Evolutionary conservation across 1,284 basidiomycete genomes (phyloP).

Genomic region (Malassezia slooffiae): DNA sequence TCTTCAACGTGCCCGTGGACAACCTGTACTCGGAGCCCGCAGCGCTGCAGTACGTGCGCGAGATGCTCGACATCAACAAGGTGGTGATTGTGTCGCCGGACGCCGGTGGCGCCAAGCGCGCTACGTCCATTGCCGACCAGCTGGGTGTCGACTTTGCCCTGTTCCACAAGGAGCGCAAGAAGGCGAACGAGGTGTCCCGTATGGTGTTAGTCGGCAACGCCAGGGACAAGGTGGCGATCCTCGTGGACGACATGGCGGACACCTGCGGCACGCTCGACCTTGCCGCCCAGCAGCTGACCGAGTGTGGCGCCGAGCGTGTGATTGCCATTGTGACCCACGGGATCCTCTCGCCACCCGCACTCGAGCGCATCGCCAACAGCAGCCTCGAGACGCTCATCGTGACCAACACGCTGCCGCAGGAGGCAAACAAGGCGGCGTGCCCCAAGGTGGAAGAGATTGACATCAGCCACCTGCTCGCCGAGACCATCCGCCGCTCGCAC

Average conservation of each 20-base stretch:
- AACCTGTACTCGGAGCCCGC: slow-evolving; percentile 94
- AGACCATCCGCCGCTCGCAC: slow-evolving; percentile 77
- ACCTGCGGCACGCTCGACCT: slow-evolving; percentile 95
- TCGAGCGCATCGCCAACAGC: slow-evolving; percentile 49
- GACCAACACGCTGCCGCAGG: slow-evolving; percentile 93
- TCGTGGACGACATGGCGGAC: slow-evolving; percentile 99
- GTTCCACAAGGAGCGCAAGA: slow-evolving; percentile 99
- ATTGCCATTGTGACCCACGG: slow-evolving; percentile 95
- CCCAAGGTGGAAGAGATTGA: slow-evolving; percentile 81
- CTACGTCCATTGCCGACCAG: slow-evolving; percentile 91
- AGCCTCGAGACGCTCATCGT: slow-evolving; percentile 83
- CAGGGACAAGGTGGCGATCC: slow-evolving; percentile 80
- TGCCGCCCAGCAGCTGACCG: slow-evolving; percentile 75
- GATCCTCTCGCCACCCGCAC: slow-evolving; percentile 79
- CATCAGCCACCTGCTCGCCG: slow-evolving; percentile 85
- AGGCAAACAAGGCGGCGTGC: slow-evolving; percentile 64
- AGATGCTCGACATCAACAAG: slow-evolving; percentile 74
- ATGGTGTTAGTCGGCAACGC: slow-evolving; percentile 97
- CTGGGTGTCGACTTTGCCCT: slow-evolving; percentile 95
- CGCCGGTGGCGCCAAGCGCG: slow-evolving; percentile 94
- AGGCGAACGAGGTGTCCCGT: slow-evolving; percentile 95
- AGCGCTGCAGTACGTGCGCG: slow-evolving; percentile 84
- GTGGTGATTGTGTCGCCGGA: slow-evolving; percentile 97
- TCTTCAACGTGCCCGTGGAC: slow-evolving; percentile 99
- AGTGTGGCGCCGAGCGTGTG: slow-evolving; percentile 77